Evolutionary conservation across 352 stramenopile genomes (phyloP), one percentile per base, ranked within the genome.

Genomic region (Ochromonadaceae sp.): DNA sequence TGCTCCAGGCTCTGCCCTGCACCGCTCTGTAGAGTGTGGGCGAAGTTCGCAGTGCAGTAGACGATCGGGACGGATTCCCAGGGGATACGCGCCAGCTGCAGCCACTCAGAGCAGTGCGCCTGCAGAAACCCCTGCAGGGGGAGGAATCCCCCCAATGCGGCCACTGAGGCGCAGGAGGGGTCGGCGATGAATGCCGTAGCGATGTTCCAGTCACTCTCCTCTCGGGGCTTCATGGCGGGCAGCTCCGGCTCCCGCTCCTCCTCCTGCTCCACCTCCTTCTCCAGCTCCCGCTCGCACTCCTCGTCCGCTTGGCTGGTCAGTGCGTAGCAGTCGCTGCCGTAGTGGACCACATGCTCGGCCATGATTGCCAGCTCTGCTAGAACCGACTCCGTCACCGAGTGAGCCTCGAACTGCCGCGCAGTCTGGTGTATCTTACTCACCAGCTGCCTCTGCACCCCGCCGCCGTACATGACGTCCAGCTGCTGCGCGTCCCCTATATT

Each of bases 271-370:
- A 65, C 25, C 58, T 80, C 71, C 42, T 74, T 38, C 49, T 81
- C 68, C 25, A 79, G 60, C 53, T 81, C 75, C 39, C 75, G 50
- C 66, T 81, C 72, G 57, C 74, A 80, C 69, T 81, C 75, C 68
- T 75, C 70, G 49, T 77, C 73, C 35, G 58, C 70, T 50, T 39
- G 38, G 58, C 49, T 59, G 28, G 44, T 40, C 53, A 49, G 56
- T 30, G 38, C 35, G 63, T n/a, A 71, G 63, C 52, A 72, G 70
- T 28, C 25, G 4, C 60, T 25, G 35, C 69, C 48, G 42, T 58
- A 49, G 40, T 58, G 38, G 20, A 44, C 14, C 22, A 73, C 50
- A 30, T 59, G 12, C 50, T 73, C 40, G 40, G 38, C 26, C 38
- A 56, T 56, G 52, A 62, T 32, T 31, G 57, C 62, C 49, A 65